Evolutionary conservation across 2,329 filamentous ascomycete genomes (phyloP).

Genomic region (Aspergillus quadrilineatus): DNA sequence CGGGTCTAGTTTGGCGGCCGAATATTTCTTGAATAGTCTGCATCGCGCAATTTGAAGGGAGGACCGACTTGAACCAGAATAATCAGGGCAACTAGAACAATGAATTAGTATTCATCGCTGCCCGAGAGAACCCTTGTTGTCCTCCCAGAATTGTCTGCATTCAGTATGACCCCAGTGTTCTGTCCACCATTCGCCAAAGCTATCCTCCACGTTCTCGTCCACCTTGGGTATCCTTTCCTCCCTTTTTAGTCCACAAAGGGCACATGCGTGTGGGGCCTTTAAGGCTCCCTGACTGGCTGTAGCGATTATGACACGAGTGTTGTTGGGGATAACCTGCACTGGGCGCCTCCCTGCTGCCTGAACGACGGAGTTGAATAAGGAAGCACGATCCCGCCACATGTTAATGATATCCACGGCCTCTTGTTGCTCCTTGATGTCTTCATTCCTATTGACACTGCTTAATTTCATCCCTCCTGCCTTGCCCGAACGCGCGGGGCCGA

Average conservation of each 20-base stretch:
- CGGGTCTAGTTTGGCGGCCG: neutral
- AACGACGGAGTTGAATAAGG: slow-evolving; percentile 66
- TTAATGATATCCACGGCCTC: slow-evolving; percentile 76
- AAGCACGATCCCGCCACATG: slow-evolving; percentile 73
- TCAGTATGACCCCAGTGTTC: slow-evolving; percentile 81
- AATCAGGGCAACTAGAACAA: neutral
- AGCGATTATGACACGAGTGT: slow-evolving; percentile 65
- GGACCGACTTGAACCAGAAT: neutral
- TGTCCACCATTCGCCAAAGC: slow-evolving; percentile 95
- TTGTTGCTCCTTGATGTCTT: slow-evolving; percentile 78
- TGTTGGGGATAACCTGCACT: slow-evolving; percentile 70
- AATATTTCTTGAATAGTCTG: neutral
- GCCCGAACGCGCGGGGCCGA: slow-evolving; percentile 69
- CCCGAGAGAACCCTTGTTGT: slow-evolving; percentile 68
- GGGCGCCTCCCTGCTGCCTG: slow-evolving; percentile 38
- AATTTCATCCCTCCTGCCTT: slow-evolving; percentile 87
- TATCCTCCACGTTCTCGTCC: slow-evolving; percentile 77
- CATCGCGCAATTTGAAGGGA: neutral
- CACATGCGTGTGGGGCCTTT: slow-evolving; percentile 71
- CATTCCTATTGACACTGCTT: slow-evolving; percentile 76
- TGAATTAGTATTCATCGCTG: slow-evolving; percentile 54
- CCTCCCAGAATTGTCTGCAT: slow-evolving; percentile 82
- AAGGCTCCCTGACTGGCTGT: slow-evolving; percentile 65
- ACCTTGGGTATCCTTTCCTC: slow-evolving; percentile 78
- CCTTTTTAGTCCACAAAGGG: slow-evolving; percentile 82